phyloP scores from a whole-genome alignment of 177 flowering plant species.

The Tripterygium wilfordii region DNA sequence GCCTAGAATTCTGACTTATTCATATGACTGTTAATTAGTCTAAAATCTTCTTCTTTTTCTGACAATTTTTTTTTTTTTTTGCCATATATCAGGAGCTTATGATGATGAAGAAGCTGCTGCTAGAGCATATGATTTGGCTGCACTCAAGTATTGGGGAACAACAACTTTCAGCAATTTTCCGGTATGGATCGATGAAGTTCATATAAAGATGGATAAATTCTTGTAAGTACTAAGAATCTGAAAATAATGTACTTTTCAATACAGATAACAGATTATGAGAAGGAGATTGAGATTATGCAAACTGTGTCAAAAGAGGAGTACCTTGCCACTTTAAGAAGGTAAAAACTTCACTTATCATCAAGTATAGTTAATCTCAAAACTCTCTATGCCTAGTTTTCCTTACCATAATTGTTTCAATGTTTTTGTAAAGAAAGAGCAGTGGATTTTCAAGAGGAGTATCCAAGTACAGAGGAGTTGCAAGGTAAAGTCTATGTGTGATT shows the following conservation, averaged over 20 bases:
- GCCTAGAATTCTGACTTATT: no score
- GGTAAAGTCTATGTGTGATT: constrained; percentile 21
- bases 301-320: constrained; percentile 49
- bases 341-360: not conserved
- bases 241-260: no score
- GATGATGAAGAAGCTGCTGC: constrained; percentile 69
- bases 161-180: constrained; percentile 54
- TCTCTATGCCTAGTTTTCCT: not conserved
- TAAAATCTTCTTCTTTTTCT: constrained; percentile 1
- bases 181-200: constrained; percentile 23
- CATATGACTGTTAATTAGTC: no score
- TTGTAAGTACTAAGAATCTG: no score
- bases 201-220: constrained; percentile 2
- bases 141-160: constrained; percentile 61
- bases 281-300: constrained; percentile 50
- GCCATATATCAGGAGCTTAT: constrained; percentile 38
- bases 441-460: constrained; percentile 86
- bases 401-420: not conserved
- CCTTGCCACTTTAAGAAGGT: constrained; percentile 40
- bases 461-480: constrained; percentile 77
- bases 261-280: constrained; percentile 42
- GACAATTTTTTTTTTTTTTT: not conserved
- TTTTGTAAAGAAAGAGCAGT: constrained; percentile 62
- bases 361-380: no score
- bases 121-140: constrained; percentile 61